Percentiles rank a stretch among this genome's conserved stretches.
These are phyloP conservation scores for Begonia masoniana DNA, from an alignment of 306 rosid species.

Conservation along the genomic window DNA sequence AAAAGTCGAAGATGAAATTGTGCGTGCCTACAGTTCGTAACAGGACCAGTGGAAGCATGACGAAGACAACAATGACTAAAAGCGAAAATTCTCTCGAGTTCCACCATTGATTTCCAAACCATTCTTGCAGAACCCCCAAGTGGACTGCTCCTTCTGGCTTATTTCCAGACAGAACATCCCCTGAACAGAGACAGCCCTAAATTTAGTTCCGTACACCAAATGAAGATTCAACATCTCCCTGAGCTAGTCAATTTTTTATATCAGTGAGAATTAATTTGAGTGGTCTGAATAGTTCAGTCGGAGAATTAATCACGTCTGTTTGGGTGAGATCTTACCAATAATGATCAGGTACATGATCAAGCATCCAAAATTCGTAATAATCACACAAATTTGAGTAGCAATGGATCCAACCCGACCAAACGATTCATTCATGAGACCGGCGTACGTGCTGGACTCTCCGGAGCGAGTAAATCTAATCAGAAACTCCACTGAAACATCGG, in stretches of 20 bases:
- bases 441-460: constrained; percentile 56
- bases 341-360: constrained; percentile 72
- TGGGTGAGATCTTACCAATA: constrained; percentile 35
- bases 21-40: constrained; percentile 60
- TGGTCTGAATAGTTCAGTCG: no score
- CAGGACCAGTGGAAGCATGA: constrained; percentile 69
- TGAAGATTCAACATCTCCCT: no score
- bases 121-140: constrained; percentile 75
- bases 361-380: constrained; percentile 62
- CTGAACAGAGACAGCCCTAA: constrained; percentile 15
- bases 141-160: constrained; percentile 37
- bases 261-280: no score
- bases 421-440: constrained; percentile 82
- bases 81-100: constrained; percentile 63
- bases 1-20: not conserved
- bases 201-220: not conserved
- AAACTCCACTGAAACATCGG: constrained; percentile 62
- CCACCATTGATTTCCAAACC: constrained; percentile 98
- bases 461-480: constrained; percentile 68
- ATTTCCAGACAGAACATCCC: constrained; percentile 75
- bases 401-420: constrained; percentile 52
- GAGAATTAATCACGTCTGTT: no score
- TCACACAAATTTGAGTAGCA: constrained; percentile 47
- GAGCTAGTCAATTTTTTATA: no score
- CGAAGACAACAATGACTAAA: constrained; percentile 33